Base-by-base conservation (phyloP, 2,329 filamentous ascomycete species). In the Didymella pomorum region DNA sequence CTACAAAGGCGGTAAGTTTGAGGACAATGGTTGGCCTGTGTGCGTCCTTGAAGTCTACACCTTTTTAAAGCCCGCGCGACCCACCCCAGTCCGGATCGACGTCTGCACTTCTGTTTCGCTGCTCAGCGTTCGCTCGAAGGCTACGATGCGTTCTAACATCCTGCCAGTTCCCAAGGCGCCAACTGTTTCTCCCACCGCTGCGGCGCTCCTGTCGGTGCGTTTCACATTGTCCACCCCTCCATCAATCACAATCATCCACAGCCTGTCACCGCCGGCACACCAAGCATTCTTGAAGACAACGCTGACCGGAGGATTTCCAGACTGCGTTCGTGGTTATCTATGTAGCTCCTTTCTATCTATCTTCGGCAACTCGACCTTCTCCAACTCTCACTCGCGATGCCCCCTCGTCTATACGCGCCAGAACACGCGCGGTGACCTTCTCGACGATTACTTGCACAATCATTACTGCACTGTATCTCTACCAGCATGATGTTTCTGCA, bases 261-360 rank as follows among this genome's bases (percentile, higher is more conserved):
- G 45, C 71, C 70, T 71, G 72, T 72, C 59, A 50, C 52, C 44
- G 57, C 48, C 45, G 56, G 54, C 45, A 51, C 46, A 55, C 41
- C 31, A 61, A 55, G 54, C 42, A 44, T n/a, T n/a, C 7, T 28
- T 60, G 56, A 62, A 64, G 47, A 33, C 45, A 39, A 54, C 29
- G 56, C 69, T 75, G 60, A 75, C 68, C 46, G 44, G 48, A 61
- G 49, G 31, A 16, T 51, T 44, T 64, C 43, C 61, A 91, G 91
- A 79, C 93, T 62, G 78, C 88, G 61, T 96, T 96, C 79, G 96
- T 92, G n/a, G 77, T 93, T 67, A 79, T 92, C 80, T 99, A 98
- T 79, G 91, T 99, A 69, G 81, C 91, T 3, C 94, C 95, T 23
- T 92, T 98, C 78, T 97, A 99, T 81, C 82, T 94, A 63, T 95